A percentile compares a stretch with the other conserved stretches of the same genome.
Conservation (phyloP, 2,329 filamentous ascomycete genomes). For the Fusarium sp. region DNA sequence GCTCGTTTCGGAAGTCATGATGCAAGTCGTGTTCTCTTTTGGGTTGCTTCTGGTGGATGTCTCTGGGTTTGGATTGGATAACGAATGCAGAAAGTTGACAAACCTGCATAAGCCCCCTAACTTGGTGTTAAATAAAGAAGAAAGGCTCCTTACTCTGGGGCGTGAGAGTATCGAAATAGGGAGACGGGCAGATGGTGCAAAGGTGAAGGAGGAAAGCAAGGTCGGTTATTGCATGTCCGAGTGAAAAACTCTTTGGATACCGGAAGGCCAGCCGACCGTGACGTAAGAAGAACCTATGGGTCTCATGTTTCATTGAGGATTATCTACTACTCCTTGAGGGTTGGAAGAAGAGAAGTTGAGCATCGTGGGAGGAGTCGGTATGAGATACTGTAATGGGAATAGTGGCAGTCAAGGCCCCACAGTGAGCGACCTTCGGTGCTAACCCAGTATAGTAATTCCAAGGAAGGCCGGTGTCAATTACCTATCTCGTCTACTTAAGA, state of each 20-base stretch:
- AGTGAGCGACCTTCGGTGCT: too few relatives aligned
- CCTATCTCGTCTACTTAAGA: background rate
- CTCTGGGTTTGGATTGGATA: background rate
- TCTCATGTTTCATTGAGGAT: background rate
- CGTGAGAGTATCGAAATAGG: too few relatives aligned
- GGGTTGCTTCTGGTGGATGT: background rate
- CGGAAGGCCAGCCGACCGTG: background rate
- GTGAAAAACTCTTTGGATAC: background rate
- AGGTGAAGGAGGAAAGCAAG: background rate
- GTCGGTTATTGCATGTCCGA: background rate
- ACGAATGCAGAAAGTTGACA: background rate
- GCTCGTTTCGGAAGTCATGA: background rate
- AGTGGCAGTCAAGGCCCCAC: background rate
- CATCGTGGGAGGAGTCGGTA: background rate
- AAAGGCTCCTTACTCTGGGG: too few relatives aligned
- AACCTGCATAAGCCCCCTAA: background rate
- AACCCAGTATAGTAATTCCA: background rate
- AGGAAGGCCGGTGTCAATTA: background rate
- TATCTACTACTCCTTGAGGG: background rate
- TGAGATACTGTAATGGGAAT: background rate
- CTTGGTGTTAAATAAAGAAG: background rate
- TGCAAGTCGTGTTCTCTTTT: background rate
- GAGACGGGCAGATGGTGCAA: too few relatives aligned
- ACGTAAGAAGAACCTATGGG: background rate
- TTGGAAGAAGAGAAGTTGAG: background rate